Base-by-base conservation (phyloP, 805 yeast species). In the Candida pseudofarinosa region DNA sequence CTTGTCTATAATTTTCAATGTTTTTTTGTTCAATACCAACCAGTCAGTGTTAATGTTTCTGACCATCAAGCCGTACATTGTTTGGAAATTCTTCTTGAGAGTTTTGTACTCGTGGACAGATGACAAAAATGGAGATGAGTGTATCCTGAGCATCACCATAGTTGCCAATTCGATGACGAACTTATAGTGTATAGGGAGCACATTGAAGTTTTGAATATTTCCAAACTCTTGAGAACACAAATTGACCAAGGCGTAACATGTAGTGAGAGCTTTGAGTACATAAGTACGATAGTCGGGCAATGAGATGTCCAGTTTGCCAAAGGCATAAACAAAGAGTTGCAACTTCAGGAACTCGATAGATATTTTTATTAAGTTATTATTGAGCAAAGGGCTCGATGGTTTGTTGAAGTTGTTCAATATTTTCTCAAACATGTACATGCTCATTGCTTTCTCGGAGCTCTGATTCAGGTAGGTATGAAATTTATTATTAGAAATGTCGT, bases 401-500 rank as follows among this genome's bases (percentile, higher is more conserved):
- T 46, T 45, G 18, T 49, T 47, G 38, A 65, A 56, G 35, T 68
- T 66, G 39, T 57, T 53, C 38, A 71, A 49, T 26, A 70, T 69
- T 10, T 58, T 60, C 44, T 71, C 76, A 54, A 67, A 70, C 74
- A 71, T 70, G 49, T 65, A 59, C 46, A 71, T 54, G 45, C 63
- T 65, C 17, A 71, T 67, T 33, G 65, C 53, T 44, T 62, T 65
- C 37, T 65, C 49, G 7, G 65, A 59, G 19, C 52, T 54, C 13
- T 46, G 41, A 31, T 41, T 44, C 20, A 44, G 40, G 3, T 40
- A 39, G 16, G 43, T 40, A 15, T 15, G 17, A 23, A 47, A 46
- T 15, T 52, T 47, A 19, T 50, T 52, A n/a, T 55, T 57, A 20
- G 60, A 47, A 36, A 62, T 52, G 35, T 56, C 62, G 44, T 58